Evolutionary conservation across 2,329 filamentous ascomycete genomes (phyloP), one percentile per base, ranked within the genome.

Genomic region (Berkeleyomyces rouxiae): DNA sequence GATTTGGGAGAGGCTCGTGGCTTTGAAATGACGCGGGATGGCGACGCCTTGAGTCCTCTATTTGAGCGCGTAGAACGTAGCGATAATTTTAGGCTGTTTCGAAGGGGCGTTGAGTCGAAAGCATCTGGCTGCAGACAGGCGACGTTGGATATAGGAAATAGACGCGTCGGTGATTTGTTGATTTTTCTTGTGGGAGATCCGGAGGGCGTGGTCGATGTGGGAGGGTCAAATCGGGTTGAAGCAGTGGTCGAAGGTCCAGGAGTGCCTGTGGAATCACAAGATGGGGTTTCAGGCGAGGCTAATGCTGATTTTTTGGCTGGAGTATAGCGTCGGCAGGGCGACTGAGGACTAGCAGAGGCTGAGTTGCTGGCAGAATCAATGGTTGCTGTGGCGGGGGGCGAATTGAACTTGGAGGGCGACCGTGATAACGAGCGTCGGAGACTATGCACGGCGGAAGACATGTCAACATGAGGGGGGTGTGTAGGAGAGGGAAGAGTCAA

Each of bases 401-500:
- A 51, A 43, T 62, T 64, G 51, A 93, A 92, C 72, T 93, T 95
- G 40, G 92, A 96, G 9, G 92, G 92, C n/a, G 92, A 96, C 69
- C 90, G 83, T 63, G 91, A 96, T 66, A 96, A 79, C 36, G 92
- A 96, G 68, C 90, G 87, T 67, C 91, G 82, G 64, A 96, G 78
- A 69, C 90, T 88, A 70, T 89, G 83, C 66, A 96, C 87, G 64
- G 88, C 86, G 59, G 88, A 84, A 66, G 87, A 86, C 67, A 89
- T 84, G 76, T 95, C 88, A 69, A 92, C 86, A 74, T 88, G 86
- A 72, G 89, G 88, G 66, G 84, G 83, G 69, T 88, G 85, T 58
- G 88, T 92, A 64, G 92, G 91, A 66, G 91, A 96, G 67, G 90
- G 85, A 69, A 96, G 79, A 70, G 93, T 90, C 69, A 95, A 79